Evolutionary conservation across 1,284 basidiomycete species (phyloP), one percentile per base, ranked within the genome.

Genomic region (Garcileccinum viscosum): DNA sequence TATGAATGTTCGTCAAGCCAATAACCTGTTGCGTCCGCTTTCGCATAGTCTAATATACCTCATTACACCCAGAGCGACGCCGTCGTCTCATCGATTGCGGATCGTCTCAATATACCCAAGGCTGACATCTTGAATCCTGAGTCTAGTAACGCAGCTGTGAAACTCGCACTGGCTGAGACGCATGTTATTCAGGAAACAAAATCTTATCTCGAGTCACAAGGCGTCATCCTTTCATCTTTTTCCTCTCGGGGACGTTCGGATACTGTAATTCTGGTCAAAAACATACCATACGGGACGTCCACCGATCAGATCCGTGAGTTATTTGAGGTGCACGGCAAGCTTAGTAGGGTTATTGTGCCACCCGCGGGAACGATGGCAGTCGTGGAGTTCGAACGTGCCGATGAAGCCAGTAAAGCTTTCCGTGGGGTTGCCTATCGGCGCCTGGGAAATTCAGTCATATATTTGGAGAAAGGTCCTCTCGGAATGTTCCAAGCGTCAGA

Each of bases 121-220:
- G 84, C 95, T 1, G 93, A 96, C 53, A 93, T 99, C 42, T 85
- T 98, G 66, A 93, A 95, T 75, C 88, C 92, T 0, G 92, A 93
- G 71, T 87, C 88, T 1, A 88, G 88, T 65, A 91, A 90, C 69
- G 89, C 93, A 0, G 97, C 97, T 1, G 96, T 99, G 67, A 97
- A 96, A 77, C 90, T 99, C 32, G 97, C 97, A 0, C 86, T 99
- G 22, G 97, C 97, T 0, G 97, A 99, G 82, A 98, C 97, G 19
- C 93, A 97, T 73, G 91, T 99, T 77, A 97, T 99, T 66, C 90
- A 95, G 72, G 97, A 99, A 80, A 99, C 97, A 1, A 98, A 97
- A 77, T 84, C 91, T 2, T 98, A 93, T 82, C 91, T 95, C 37
- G 93, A 95, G 76, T 88, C 85, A 32, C 90, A 91, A 72, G 93